phyloP scores from a whole-genome alignment of 2,329 filamentous ascomycete genomes.

The Aspergillus chevalieri region DNA sequence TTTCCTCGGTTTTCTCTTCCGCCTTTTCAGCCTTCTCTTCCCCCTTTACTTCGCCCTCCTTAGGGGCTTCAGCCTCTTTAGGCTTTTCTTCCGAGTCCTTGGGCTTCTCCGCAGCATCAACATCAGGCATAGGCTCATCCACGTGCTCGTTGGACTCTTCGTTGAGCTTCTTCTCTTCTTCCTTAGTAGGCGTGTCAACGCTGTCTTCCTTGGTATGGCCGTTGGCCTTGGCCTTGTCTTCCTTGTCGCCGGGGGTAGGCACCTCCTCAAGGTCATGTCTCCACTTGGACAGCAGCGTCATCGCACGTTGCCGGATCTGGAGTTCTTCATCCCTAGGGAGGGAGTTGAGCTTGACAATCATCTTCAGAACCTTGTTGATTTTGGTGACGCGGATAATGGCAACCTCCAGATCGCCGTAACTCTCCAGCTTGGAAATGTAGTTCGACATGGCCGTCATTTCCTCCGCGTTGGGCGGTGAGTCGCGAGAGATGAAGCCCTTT shows the following conservation, averaged over 20 bases:
- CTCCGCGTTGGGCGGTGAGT: conserved; percentile 77
- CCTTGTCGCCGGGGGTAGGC: conserved; percentile 30
- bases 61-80: conserved; percentile 9
- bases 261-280: conserved; percentile 70
- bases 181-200: conserved; percentile 24
- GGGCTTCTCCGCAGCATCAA: conserved; percentile 34
- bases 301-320: conserved; percentile 78
- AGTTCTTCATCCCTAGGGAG: conserved; percentile 88
- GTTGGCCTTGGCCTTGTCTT: conserved; percentile 32
- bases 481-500: conserved; percentile 81
- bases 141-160: conserved; percentile 25
- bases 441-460: conserved; percentile 43
- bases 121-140: conserved; percentile 33
- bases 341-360: conserved; percentile 76
- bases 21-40: conserved; percentile 36
- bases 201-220: conserved; percentile 35
- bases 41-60: conserved; percentile 21
- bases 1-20: conserved; percentile 10
- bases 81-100: conserved; percentile 19
- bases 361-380: conserved; percentile 97
- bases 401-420: conserved; percentile 72
- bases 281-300: conserved; percentile 79
- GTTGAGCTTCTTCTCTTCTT: conserved; percentile 28
- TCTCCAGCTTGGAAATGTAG: conserved; percentile 66
- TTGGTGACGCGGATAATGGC: conserved; percentile 86